phyloP scores from a whole-genome alignment of 495 filamentous ascomycete species.

The Polyplosphaeria fusca region DNA sequence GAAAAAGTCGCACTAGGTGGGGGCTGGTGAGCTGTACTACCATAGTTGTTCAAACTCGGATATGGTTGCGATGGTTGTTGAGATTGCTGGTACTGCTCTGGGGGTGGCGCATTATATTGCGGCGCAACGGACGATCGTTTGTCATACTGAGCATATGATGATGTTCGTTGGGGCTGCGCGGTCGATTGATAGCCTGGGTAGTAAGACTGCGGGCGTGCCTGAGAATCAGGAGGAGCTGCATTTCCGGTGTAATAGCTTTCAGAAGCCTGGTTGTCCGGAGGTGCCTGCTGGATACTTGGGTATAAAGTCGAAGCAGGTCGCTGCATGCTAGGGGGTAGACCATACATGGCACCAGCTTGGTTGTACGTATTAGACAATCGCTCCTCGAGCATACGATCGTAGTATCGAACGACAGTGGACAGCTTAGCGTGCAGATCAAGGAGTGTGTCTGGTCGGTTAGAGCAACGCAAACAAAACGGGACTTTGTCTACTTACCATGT shows the following conservation, averaged over 20 bases:
- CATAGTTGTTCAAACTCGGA: slow-evolving; percentile 22
- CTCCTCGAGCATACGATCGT: slow-evolving; percentile 97
- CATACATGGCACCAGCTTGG: slow-evolving; percentile 64
- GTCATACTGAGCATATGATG: slow-evolving; percentile 38
- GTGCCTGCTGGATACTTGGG: slow-evolving; percentile 56
- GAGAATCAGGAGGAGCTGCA: slow-evolving; percentile 50
- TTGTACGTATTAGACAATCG: slow-evolving; percentile 88
- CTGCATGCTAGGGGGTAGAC: slow-evolving; percentile 51
- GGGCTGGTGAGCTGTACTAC: slow-evolving; percentile 24
- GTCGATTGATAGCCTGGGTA: slow-evolving; percentile 35
- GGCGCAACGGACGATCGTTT: slow-evolving; percentile 35
- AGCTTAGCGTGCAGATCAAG: slow-evolving; percentile 93
- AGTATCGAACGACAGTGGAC: slow-evolving; percentile 96
- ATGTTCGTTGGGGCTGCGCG: slow-evolving; percentile 32
- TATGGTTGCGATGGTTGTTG: slow-evolving; percentile 34
- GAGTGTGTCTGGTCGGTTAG: too few species aligned
- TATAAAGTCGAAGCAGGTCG: slow-evolving; percentile 57
- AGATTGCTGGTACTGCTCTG: slow-evolving; percentile 28
- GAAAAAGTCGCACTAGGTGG: slow-evolving; percentile 24
- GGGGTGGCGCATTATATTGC: slow-evolving; percentile 15
- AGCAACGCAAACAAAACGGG: too few species aligned
- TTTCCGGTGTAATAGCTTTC: slow-evolving; percentile 82
- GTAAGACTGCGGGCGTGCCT: slow-evolving; percentile 43
- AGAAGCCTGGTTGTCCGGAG: slow-evolving; percentile 36
- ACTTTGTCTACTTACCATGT: too few species aligned